These are phyloP conservation scores for sunflower (Helianthus annuus) DNA, from an alignment of 129 eudicot genomes.

Conservation along the genomic window DNA sequence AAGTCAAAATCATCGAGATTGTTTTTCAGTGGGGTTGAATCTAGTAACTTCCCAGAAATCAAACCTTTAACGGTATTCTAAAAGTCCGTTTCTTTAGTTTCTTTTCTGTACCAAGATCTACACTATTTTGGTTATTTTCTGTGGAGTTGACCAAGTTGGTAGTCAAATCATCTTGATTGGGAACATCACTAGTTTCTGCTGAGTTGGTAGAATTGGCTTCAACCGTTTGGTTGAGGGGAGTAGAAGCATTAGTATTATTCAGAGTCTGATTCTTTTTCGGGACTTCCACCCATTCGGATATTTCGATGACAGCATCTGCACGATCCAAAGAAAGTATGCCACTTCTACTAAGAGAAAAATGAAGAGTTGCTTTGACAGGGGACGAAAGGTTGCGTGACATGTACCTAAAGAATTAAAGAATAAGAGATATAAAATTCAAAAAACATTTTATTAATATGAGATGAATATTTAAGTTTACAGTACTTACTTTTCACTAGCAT, in stretches of 20 bases:
- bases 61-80: constrained; percentile 81
- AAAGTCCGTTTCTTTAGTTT: constrained; percentile 91
- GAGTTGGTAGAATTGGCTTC: constrained; percentile 48
- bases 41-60: background rate
- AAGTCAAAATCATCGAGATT: constrained; percentile 17
- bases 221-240: constrained; percentile 58
- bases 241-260: constrained; percentile 55
- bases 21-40: background rate
- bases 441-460: constrained; percentile 5
- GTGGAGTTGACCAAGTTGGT: constrained; percentile 46
- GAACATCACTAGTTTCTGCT: constrained; percentile 52
- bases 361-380: constrained; percentile 91
- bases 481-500: constrained; percentile 83
- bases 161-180: constrained; percentile 40
- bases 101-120: constrained; percentile 78
- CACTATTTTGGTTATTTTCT: constrained; percentile 39
- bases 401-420: constrained; percentile 56
- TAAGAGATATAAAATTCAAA: background rate
- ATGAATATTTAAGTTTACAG: constrained; percentile 1
- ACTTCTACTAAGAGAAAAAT: constrained; percentile 93
- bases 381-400: constrained; percentile 82
- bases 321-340: constrained; percentile 81
- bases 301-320: constrained; percentile 95
- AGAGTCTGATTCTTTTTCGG: constrained; percentile 78
- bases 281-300: constrained; percentile 97